Evolutionary conservation across 805 yeast species (phyloP), one percentile per base, ranked within the genome.

Genomic region (Yarrowia bubula): DNA sequence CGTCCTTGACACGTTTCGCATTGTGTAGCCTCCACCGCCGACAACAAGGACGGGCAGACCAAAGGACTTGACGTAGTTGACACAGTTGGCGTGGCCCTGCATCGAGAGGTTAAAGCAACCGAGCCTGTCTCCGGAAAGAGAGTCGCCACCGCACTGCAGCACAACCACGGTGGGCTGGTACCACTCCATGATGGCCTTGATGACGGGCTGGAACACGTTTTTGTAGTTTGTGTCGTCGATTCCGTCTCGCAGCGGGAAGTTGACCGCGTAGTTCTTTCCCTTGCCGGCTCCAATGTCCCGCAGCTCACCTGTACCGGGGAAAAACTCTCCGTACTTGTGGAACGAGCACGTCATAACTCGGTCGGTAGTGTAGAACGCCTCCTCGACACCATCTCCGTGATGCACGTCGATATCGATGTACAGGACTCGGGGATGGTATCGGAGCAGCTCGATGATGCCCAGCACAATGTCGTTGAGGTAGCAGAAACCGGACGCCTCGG

Each of bases 11-110:
- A 93, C 99, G 73, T 93, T 93, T 72, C 98, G 82, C 74, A 96
- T 96, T 1, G 99, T 95, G 76, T 93, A 93, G 17, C 99, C 99
- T 67, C 99, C 99, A 62, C 99, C 99, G 22, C 99, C 99, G 11
- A 93, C 79, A 6, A 92, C 96, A 69, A 93, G 78, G 83, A 91
- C 84, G 9, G 98, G 98, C 41, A 92, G 77, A 14, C 96, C 96
- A 76, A 92, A 92, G 44, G 92, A 85, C 76, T 91, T 91, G 69
- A 92, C 87, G 74, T 82, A 93, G 71, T 87, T 88, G 35, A 93
- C 98, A 78, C 98, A 95, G 75, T 90, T 96, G 18, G 97, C 98
- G 73, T 93, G 98, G 2, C 96, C 98, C 66, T 85, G 83, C 78
- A 95, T 92, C 69, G 92, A 89, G 70, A 93, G 78, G 75, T 93